Percentiles rank a stretch among this genome's conserved stretches.
phyloP scores from a whole-genome alignment of 495 filamentous ascomycete species.

The Trichoderma parareesei region DNA sequence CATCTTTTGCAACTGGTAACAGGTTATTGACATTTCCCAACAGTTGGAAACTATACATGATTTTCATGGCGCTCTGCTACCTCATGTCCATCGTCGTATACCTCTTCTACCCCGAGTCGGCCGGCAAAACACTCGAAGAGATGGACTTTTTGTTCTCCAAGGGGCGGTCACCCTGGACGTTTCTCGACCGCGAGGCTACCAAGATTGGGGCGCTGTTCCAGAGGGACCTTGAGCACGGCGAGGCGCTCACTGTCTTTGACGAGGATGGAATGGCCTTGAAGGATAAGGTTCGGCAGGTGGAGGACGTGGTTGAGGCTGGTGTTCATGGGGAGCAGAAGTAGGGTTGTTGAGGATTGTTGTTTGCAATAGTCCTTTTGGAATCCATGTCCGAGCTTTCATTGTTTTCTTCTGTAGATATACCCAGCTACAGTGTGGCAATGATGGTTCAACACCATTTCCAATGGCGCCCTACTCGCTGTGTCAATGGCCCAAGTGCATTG shows the following conservation, averaged over 20 bases:
- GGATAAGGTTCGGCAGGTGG: not conserved
- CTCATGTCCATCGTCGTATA: constrained; percentile 22
- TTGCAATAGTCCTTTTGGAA: no score
- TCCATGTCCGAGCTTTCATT: no score
- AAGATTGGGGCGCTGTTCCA: constrained; percentile 27
- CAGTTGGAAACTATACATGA: constrained; percentile 15
- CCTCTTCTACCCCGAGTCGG: constrained; percentile 57
- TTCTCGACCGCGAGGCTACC: constrained; percentile 17
- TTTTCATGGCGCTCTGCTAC: constrained; percentile 23
- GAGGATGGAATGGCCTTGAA: constrained; percentile 8
- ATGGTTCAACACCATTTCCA: no score
- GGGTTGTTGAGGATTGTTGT: no score
- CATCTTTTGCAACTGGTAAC: constrained; percentile 10
- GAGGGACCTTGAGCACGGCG: constrained; percentile 25
- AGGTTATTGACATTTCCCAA: constrained; percentile 12
- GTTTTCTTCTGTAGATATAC: no score
- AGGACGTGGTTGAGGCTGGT: not conserved
- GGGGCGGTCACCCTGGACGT: constrained; percentile 41
- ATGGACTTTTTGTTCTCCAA: constrained; percentile 54
- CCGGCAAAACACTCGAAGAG: constrained; percentile 68
- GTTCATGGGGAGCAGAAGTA: not conserved
- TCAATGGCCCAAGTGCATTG: no score
- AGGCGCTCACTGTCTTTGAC: constrained; percentile 27
- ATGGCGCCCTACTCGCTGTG: no score
- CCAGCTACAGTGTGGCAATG: no score